Evolutionary conservation across 164 flowering plant genomes (phyloP), one percentile per base, ranked within the genome.

Genomic region (Macadamia integrifolia): DNA sequence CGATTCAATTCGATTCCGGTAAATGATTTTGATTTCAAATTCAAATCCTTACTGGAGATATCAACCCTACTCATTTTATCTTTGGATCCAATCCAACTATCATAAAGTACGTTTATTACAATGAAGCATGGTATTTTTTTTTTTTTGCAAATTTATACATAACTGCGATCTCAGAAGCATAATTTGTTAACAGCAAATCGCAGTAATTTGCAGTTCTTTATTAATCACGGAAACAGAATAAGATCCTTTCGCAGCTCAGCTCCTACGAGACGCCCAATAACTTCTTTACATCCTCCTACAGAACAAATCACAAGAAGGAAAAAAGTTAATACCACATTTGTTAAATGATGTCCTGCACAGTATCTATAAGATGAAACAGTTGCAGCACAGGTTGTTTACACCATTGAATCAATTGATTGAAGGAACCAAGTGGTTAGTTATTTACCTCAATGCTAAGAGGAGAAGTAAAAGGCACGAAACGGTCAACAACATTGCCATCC

Each of bases 361-460:
- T 8, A 11, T 46, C 9, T 46, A 11, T n/a, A 60, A 31, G 8
- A 60, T 2, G 28, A 23, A 60, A 42, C 57, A 53, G 18, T 23
- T 23, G 23, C 3, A 17, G 13, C 3, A 46, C 15, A 53, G 15
- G 17, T 17, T 17, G 18, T 14, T 17, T 53, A 14, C 13, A 17
- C 18, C 15, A 17, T 17, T 53, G 57, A 53, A 53, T 14, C 17
- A 31, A 13, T 23, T 23, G 31, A 3, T 31, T 1, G 2, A 31
- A 60, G 42, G 10, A 9, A 6, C 3, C 30, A 23, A 18, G 6
- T 57, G 29, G 57, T 6, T 18, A 8, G 6, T 5, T 11, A 23
- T 12, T 73, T 74, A 87, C 91, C 91, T 87, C 91, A 32, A 85
- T 78, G 70, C 84, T 84, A 46, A 83, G 80, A 61, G 92, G 92